Percentiles rank a stretch among this genome's conserved stretches.
phyloP scores from a whole-genome alignment of 129 eudicot genomes.

The Oenanthe sinensis region DNA sequence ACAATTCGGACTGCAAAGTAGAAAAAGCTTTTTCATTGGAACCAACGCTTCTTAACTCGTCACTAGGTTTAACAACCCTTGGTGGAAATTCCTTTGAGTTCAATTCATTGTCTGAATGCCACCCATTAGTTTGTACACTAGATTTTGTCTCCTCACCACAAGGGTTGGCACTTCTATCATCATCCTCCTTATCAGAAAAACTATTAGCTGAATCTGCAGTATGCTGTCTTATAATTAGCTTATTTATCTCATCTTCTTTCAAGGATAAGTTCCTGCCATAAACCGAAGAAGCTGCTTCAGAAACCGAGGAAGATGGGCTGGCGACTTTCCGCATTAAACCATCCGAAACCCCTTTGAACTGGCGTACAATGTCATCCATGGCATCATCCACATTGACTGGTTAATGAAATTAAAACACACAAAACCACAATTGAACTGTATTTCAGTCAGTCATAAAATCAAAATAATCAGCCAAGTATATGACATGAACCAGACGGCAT shows the following conservation, averaged over 20 bases:
- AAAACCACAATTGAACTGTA: neutral
- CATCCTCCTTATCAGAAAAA: slow-evolving; percentile 57
- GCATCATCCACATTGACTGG: slow-evolving; percentile 99
- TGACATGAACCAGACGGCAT: neutral
- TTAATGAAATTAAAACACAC: slow-evolving; percentile 11
- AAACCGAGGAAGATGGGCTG: slow-evolving; percentile 38
- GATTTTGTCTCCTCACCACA: slow-evolving; percentile 32
- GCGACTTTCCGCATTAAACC: slow-evolving; percentile 62
- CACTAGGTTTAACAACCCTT: slow-evolving; percentile 47
- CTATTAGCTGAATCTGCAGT: slow-evolving; percentile 43
- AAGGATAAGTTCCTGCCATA: slow-evolving; percentile 42
- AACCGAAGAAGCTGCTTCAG: slow-evolving; percentile 27
- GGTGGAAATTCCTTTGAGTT: slow-evolving; percentile 62
- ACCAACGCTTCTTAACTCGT: slow-evolving; percentile 28
- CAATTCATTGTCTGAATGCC: slow-evolving; percentile 64
- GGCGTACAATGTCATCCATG: slow-evolving; percentile 91
- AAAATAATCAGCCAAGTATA: neutral
- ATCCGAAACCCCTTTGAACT: slow-evolving; percentile 91
- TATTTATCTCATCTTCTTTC: slow-evolving; percentile 60
- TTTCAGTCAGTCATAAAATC: neutral
- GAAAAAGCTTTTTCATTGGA: slow-evolving; percentile 26
- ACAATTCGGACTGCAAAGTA: slow-evolving; percentile 33
- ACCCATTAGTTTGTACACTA: slow-evolving; percentile 35
- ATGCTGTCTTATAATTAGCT: slow-evolving; percentile 31
- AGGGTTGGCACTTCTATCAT: slow-evolving; percentile 32